Evolutionary conservation across 768 basidiomycete species (phyloP), one percentile per base, ranked within the genome.

Genomic region (Russula earlei): DNA sequence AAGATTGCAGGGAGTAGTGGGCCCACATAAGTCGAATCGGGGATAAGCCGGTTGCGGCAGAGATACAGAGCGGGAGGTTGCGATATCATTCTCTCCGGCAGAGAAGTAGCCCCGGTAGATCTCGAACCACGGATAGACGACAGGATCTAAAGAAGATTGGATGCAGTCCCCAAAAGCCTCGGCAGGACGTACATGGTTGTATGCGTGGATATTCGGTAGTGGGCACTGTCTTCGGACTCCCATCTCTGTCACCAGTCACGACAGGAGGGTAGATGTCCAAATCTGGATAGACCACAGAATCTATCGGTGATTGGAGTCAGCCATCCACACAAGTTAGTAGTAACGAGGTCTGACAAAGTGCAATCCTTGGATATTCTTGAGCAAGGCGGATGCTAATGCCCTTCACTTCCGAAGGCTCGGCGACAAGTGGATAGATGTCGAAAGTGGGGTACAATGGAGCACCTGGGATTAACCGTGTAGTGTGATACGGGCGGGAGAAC

Each of bases 21-120:
- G 19, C 59, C 34, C 10, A 62, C 61, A 56, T n/a, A 54, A 22
- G 27, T 54, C 52, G 7, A 51, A 37, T 10, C 46, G 34, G 10
- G 56, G 56, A 50, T 58, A 49, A 10, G 17, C 11, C 7, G 51
- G 43, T 27, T 41, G 49, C 10, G 40, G 29, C 19, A 22, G 17
- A 24, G 41, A 27, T 15, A 19, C 15, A 9, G 11, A 29, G 31
- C 9, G 71, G 58, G 51, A 70, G 68, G 22, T 34, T 42, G 49
- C 45, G 19, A 22, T 19, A 14, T 17, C 24, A 33, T 20, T 36
- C 37, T 49, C 40, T 15, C 51, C 59, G 47, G 40, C 15, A 7
- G 40, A 52, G 29, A 53, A 33, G 8, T 59, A 19, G 19, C 40
- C 59, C 8, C 54, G 55, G 52, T 62, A 62, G 5, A 62, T 51